phyloP scores from a whole-genome alignment of 2,329 filamentous ascomycete genomes.

The Botrytis medusae region DNA sequence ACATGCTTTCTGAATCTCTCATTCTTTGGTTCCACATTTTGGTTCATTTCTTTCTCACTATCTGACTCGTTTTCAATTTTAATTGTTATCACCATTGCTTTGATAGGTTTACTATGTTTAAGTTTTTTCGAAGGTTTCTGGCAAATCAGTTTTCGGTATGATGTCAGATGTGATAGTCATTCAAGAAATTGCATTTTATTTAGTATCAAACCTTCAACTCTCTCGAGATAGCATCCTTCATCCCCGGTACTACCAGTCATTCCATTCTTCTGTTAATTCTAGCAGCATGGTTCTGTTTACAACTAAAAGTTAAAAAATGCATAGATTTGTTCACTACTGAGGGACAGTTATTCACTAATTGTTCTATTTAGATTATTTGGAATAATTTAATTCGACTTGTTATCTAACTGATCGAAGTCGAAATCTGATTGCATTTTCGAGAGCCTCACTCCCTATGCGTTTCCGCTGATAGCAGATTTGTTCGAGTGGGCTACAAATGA shows the following conservation, averaged over 20 bases:
- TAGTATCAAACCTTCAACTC: neutral
- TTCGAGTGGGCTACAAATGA: neutral
- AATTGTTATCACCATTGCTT: neutral
- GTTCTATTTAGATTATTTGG: neutral
- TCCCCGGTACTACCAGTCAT: neutral
- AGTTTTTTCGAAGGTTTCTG: neutral
- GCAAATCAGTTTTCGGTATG: neutral
- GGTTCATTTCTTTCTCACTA: neutral
- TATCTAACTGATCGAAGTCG: neutral
- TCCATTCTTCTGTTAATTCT: neutral
- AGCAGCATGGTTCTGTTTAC: neutral
- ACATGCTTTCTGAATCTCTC: neutral
- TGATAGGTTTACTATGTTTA: accelerated
- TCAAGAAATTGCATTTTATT: neutral
- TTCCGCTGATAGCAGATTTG: neutral
- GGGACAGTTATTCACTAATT: neutral
- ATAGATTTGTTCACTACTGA: neutral
- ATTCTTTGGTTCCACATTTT: neutral
- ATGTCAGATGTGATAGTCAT: neutral
- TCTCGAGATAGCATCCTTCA: accelerated
- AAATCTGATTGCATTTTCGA: neutral
- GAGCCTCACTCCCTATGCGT: neutral
- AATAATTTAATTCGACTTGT: neutral
- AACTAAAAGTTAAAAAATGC: neutral
- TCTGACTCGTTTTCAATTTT: neutral